phyloP scores from a whole-genome alignment of 1,139 yeast species.

The Scheffersomyces parashehatae region DNA sequence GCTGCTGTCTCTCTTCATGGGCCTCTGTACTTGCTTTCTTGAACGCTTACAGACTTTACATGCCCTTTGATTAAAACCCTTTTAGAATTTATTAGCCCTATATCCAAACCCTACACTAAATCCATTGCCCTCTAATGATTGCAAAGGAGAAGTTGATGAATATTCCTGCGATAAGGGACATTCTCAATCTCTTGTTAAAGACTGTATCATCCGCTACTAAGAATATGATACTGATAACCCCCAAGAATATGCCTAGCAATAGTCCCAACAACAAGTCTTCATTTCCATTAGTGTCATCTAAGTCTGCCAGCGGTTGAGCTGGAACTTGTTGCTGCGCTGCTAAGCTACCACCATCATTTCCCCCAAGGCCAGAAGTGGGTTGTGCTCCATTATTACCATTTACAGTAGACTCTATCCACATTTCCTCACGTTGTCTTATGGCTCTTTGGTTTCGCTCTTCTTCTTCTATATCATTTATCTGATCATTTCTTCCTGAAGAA shows the following conservation, averaged over 20 bases:
- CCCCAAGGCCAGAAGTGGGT: not conserved
- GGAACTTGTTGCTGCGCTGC: conserved; percentile 13
- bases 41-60: not conserved
- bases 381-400: conserved; percentile 17
- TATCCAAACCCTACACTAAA: conserved; percentile 14
- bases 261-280: conserved; percentile 66
- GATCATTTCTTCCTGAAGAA: conserved; percentile 14
- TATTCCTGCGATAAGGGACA: conserved; percentile 65
- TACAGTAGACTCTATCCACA: conserved; percentile 87
- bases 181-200: conserved; percentile 58
- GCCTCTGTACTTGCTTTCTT: not conserved
- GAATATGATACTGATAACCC: conserved; percentile 59
- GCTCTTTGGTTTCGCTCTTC: conserved; percentile 39
- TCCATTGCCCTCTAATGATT: conserved; percentile 51
- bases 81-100: too few species aligned
- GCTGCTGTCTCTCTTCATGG: not conserved
- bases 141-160: conserved; percentile 60
- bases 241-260: conserved; percentile 62
- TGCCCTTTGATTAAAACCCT: too few species aligned
- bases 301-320: conserved; percentile 25
- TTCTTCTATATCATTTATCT: conserved; percentile 43
- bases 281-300: conserved; percentile 44
- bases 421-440: conserved; percentile 71
- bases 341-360: conserved; percentile 3
- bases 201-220: conserved; percentile 55